Conservation (phyloP, 345 rosid species). For the Linum trigynum region DNA sequence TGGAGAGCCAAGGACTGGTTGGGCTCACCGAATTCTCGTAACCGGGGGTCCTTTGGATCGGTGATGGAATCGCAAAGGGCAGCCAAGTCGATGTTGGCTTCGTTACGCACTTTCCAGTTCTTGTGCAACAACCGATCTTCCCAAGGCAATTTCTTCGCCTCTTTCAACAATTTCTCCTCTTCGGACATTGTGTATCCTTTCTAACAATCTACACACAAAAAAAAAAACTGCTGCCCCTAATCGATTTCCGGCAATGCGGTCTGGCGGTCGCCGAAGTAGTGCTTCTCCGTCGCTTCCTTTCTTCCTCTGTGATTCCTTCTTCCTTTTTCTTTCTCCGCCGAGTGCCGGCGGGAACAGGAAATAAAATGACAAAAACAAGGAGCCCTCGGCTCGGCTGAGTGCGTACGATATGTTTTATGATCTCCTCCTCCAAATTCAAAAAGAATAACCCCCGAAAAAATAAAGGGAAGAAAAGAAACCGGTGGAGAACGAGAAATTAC, state of each 20-base stretch:
- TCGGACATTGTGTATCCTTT: conserved; percentile 54
- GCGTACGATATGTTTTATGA: conserved; percentile 23
- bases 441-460: background rate
- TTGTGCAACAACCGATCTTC: conserved; percentile 92
- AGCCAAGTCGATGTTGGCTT: conserved; percentile 89
- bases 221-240: background rate
- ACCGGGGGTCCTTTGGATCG: conserved; percentile 91
- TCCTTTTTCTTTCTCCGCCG: conserved; percentile 13
- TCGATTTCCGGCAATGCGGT: conserved; percentile 8
- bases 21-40: conserved; percentile 79
- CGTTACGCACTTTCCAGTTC: conserved; percentile 97
- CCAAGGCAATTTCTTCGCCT: conserved; percentile 98
- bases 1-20: background rate
- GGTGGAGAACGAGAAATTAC: background rate
- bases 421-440: background rate
- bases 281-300: background rate
- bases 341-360: conserved; percentile 11
- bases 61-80: conserved; percentile 71
- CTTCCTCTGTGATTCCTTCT: background rate
- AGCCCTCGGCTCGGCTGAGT: conserved; percentile 8
- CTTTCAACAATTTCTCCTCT: conserved; percentile 85
- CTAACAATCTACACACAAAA: background rate
- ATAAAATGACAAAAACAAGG: conserved; percentile 10
- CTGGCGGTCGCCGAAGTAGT: background rate
- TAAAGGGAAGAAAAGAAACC: background rate